phyloP scores from a whole-genome alignment of 345 rosid genomes.

The Draba incana region DNA sequence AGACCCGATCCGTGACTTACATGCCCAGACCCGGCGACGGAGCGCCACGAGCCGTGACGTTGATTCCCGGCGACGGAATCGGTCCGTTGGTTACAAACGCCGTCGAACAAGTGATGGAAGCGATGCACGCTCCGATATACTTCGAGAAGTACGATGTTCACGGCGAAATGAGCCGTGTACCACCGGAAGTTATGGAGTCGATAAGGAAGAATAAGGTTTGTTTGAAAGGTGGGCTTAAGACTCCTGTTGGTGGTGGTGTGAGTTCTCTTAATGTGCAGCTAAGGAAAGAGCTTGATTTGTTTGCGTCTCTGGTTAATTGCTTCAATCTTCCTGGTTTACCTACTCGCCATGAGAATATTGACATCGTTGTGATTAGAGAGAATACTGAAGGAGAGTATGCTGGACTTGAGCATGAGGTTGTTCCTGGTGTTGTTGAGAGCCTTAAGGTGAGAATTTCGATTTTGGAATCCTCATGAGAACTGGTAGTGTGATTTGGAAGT shows the following conservation, averaged over 20 bases:
- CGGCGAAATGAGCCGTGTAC: slow-evolving; percentile 89
- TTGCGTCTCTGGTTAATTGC: slow-evolving; percentile 88
- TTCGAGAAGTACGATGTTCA: slow-evolving; percentile 89
- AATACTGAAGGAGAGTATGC: slow-evolving; percentile 97
- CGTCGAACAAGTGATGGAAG: slow-evolving; percentile 94
- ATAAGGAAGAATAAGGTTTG: slow-evolving; percentile 96
- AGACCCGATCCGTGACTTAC: slow-evolving; percentile 80
- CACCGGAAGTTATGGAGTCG: slow-evolving; percentile 83
- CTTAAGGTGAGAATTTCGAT: slow-evolving; percentile 63
- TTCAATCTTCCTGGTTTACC: slow-evolving; percentile 86
- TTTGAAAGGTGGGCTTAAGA: slow-evolving; percentile 84
- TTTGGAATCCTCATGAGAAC: too few species aligned
- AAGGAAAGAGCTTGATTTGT: slow-evolving; percentile 88
- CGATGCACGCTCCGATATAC: slow-evolving; percentile 96
- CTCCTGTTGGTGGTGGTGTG: slow-evolving; percentile 98
- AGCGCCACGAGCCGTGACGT: slow-evolving; percentile 78
- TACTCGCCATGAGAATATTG: slow-evolving; percentile 85
- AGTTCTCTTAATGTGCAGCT: slow-evolving; percentile 86
- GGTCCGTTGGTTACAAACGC: slow-evolving; percentile 91
- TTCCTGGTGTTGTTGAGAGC: slow-evolving; percentile 96
- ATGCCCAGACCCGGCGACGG: slow-evolving; percentile 99
- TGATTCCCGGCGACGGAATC: slow-evolving; percentile 96
- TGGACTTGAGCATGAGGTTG: slow-evolving; percentile 95
- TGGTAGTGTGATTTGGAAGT: not conserved
- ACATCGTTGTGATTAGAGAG: slow-evolving; percentile 94